phyloP scores from a whole-genome alignment of 306 rosid genomes.

The Lathyrus sativus region DNA sequence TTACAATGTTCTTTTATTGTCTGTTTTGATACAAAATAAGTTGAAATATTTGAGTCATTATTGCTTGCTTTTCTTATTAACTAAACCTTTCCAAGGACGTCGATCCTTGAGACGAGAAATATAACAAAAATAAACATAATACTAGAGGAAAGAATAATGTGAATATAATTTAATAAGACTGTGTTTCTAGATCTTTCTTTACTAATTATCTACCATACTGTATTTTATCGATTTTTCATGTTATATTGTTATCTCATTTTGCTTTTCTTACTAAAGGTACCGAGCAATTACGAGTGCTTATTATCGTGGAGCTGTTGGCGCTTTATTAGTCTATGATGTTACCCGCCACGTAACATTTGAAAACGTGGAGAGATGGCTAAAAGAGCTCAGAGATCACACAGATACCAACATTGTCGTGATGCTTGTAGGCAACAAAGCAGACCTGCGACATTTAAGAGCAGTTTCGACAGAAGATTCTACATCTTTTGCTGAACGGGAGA shows the following conservation, averaged over 20 bases:
- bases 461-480: conserved; percentile 44
- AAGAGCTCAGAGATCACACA: conserved; percentile 56
- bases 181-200: not conserved
- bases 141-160: too few species aligned
- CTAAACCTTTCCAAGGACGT: too few species aligned
- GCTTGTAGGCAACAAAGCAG: conserved; percentile 57
- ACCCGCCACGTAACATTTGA: conserved; percentile 52
- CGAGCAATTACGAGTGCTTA: conserved; percentile 60
- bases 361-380: conserved; percentile 56
- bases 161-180: too few species aligned
- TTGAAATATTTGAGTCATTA: too few species aligned
- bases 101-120: too few species aligned
- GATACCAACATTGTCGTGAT: conserved; percentile 53
- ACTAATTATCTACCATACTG: conserved; percentile 16
- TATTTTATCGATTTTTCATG: conserved; percentile 6
- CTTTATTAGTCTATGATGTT: conserved; percentile 50
- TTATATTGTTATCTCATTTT: conserved; percentile 21
- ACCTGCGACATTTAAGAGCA: conserved; percentile 49
- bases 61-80: too few species aligned
- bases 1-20: too few species aligned
- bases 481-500: conserved; percentile 46
- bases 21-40: too few species aligned
- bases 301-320: conserved; percentile 55
- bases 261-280: conserved; percentile 34
- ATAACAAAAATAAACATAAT: too few species aligned